Base-by-base conservation (phyloP, 1,284 basidiomycete genomes). In the Apiotrichum sp. region DNA sequence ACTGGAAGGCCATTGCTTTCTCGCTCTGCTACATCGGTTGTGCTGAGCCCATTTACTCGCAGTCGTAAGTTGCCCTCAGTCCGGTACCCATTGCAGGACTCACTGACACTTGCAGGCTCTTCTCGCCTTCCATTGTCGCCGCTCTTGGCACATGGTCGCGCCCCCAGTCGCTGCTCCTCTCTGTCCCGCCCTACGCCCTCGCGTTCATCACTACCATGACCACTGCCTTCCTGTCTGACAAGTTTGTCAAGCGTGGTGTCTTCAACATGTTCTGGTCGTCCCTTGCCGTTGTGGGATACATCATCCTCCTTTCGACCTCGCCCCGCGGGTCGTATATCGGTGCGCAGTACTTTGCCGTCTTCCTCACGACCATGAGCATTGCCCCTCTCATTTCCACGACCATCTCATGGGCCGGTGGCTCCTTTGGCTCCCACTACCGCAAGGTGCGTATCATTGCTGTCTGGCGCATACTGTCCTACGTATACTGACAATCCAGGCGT, bases 121-220 rank as follows among this genome's bases (percentile, higher is more conserved):
- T 79, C 66, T 66, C 70, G 2, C 78, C 78, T 0, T 74, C 77
- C 9, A 77, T 79, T 59, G 71, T 79, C 44, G 59, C 68, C 2
- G 52, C 65, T 14, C 71, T 79, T n/a, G 78, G 77, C 42, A 67
- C 53, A 29, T 79, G 69, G 63, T 65, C 70, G 0, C 64, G 64
- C 0, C 56, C 75, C 5, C 74, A 78, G 57, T 74, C 77, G 6
- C 70, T 77, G 36, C 70, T 78, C 2, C 66, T 78, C 16, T 70
- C 70, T 35, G 73, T 74, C 6, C 77, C 78, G 48, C 58, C 79
- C 16, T 80, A 79, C 64, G 78, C 75, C 22, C 65, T 78, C 38
- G 77, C 75, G n/a, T 79, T 79, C 68, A 67, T 77, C 61, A 76
- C 77, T 14, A 80, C 78, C 22, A 66, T 80, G 54, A 51, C 55